These are phyloP conservation scores for Rhododendron henanense DNA, from an alignment of 148 eudicot genomes.

Conservation along the genomic window DNA sequence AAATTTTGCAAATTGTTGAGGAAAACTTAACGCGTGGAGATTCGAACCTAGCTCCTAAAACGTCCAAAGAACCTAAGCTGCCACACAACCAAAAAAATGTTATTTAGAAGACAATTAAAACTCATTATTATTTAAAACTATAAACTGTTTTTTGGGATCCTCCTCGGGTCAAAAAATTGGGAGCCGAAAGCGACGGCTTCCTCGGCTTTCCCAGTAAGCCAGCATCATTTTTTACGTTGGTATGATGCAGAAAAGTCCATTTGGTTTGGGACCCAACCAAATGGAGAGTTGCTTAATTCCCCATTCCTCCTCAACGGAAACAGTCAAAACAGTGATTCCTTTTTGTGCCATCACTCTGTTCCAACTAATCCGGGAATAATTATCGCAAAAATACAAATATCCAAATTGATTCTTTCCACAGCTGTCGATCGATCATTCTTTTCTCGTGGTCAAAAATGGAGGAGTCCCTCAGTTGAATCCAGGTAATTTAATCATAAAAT, in stretches of 20 bases:
- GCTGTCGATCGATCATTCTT: background rate
- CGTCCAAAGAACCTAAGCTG: too few species aligned
- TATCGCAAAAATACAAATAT: background rate
- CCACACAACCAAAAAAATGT: too few species aligned
- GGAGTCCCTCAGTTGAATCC: background rate
- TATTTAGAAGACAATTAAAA: too few species aligned
- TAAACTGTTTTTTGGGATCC: too few species aligned
- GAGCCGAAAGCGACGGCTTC: too few species aligned
- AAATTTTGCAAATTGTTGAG: too few species aligned
- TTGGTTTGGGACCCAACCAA: background rate
- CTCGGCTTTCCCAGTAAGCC: too few species aligned
- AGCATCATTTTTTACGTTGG: background rate
- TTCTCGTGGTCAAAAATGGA: background rate
- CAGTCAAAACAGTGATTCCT: background rate
- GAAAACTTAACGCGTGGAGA: too few species aligned
- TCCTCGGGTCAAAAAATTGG: accelerated
- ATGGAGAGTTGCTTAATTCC: background rate
- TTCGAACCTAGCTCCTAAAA: too few species aligned
- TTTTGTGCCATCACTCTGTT: background rate
- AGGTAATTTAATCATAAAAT: background rate
- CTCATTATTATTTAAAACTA: too few species aligned
- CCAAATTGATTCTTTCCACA: background rate
- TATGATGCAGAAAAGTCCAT: background rate
- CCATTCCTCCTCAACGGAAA: background rate
- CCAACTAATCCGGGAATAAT: background rate